Evolutionary conservation across 2,329 filamentous ascomycete genomes (phyloP).

Genomic region (Ophiostoma sp.): DNA sequence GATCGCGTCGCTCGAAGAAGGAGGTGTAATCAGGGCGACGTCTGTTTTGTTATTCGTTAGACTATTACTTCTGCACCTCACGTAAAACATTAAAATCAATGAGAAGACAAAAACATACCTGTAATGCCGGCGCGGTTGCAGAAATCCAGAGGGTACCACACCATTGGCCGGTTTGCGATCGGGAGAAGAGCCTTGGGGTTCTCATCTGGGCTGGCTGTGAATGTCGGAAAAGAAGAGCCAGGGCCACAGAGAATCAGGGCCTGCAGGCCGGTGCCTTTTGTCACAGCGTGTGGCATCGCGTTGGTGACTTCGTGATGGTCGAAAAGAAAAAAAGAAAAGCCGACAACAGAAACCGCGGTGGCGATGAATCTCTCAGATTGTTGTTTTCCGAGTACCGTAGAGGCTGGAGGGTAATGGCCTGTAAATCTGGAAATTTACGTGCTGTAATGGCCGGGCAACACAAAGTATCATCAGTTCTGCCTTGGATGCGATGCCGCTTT

Average conservation of each 20-base stretch:
- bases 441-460: neutral
- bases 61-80: neutral
- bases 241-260: constrained; percentile 79
- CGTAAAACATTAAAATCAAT: neutral
- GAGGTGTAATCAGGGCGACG: constrained; percentile 59
- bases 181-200: constrained; percentile 77
- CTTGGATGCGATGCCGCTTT: constrained; percentile 7
- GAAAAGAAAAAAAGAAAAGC: neutral
- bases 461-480: neutral
- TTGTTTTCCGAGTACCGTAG: neutral
- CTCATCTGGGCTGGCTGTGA: constrained; percentile 73
- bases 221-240: constrained; percentile 74
- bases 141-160: constrained; percentile 84
- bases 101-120: constrained; percentile 39
- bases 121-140: constrained; percentile 76
- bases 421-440: neutral
- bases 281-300: constrained; percentile 68
- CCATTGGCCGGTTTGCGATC: constrained; percentile 80
- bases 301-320: neutral
- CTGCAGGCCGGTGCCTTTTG: constrained; percentile 68
- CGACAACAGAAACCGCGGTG: neutral
- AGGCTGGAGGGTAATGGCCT: no score
- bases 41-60: constrained; percentile 37
- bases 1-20: constrained; percentile 61
- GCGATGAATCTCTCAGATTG: neutral